phyloP scores from a whole-genome alignment of 2,329 filamentous ascomycete species.

The Penicillium sp. region DNA sequence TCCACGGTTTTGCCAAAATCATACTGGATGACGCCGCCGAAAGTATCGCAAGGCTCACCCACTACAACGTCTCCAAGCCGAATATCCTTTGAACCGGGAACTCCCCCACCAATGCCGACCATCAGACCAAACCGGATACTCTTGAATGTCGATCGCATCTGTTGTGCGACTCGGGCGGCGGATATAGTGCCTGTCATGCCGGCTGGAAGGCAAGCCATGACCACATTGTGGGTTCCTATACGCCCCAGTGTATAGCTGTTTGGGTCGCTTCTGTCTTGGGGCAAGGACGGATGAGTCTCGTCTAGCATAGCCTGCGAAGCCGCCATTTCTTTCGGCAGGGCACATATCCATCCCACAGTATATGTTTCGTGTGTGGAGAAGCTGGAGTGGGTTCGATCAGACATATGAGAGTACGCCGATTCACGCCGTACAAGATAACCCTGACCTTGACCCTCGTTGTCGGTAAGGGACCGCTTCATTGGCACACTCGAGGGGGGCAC shows the following conservation, averaged over 20 bases:
- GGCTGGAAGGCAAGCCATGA: constrained; percentile 15
- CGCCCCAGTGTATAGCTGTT: constrained; percentile 18
- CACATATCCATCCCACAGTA: constrained; percentile 13
- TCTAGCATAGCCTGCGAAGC: constrained; percentile 11
- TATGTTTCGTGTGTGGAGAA: neutral
- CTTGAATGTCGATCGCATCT: constrained; percentile 27
- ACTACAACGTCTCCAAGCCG: constrained; percentile 38
- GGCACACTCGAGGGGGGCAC: neutral
- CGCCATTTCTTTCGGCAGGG: constrained; percentile 3
- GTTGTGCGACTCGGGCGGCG: constrained; percentile 21
- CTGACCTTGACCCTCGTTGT: neutral
- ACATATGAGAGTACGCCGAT: too few relatives aligned
- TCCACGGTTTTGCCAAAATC: constrained; percentile 30
- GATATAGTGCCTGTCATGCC: constrained; percentile 32
- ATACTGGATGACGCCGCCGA: constrained; percentile 35
- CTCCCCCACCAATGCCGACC: constrained; percentile 50
- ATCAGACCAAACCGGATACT: constrained; percentile 40
- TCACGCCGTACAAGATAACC: neutral
- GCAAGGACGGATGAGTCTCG: constrained; percentile 1
- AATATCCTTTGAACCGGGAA: constrained; percentile 32
- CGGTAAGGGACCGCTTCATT: neutral
- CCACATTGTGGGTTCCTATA: constrained; percentile 14
- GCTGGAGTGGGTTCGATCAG: neutral
- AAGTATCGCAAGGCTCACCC: constrained; percentile 19
- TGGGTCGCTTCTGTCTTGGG: neutral